Evolutionary conservation across 805 yeast species (phyloP), one percentile per base, ranked within the genome.

Genomic region (Nakazawaea wickerhamii): DNA sequence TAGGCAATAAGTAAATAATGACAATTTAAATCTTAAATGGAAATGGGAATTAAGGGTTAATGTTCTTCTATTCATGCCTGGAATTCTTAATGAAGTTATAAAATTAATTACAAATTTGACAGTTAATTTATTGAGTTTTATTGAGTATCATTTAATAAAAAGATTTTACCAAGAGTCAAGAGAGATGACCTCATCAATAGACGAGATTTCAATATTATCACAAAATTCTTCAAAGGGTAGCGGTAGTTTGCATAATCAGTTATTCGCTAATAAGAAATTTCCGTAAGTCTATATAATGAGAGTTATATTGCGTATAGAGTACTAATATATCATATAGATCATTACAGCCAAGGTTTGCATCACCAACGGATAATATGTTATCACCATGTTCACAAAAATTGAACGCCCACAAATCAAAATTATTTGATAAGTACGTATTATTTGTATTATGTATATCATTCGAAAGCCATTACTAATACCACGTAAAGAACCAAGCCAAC

Each of bases 341-440:
- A 26, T 25, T 36, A 30, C 28, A 25, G 15, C 17, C 28, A 22
- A 57, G 57, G 28, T 57, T 63, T 47, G 63, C 75, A 6, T 75
- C 81, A 11, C 83, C 83, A 34, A 78, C 84, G 3, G 84, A 78
- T 50, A 71, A 64, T 38, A 48, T 77, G 48, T 56, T 77, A 57
- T 75, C 81, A 3, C 83, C 84, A 22, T 74, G 81, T 52, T 68
- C 81, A 1, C 72, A 74, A 48, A 77, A 74, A 55, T 57, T 78
- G 46, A 73, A 57, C 46, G 71, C 70, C 28, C 79, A 75, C 49
- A 73, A 68, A 56, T 33, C 51, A 53, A 57, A 65, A 52, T 71
- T 64, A 48, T 53, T 59, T 42, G 56, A 58, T 30, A 60, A 53
- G 70, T 63, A 53, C 38, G 69, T 53, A 20, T 28, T 14, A 19